Conservation (phyloP, 1,284 basidiomycete genomes). For the Ceratobasidium sp. region DNA sequence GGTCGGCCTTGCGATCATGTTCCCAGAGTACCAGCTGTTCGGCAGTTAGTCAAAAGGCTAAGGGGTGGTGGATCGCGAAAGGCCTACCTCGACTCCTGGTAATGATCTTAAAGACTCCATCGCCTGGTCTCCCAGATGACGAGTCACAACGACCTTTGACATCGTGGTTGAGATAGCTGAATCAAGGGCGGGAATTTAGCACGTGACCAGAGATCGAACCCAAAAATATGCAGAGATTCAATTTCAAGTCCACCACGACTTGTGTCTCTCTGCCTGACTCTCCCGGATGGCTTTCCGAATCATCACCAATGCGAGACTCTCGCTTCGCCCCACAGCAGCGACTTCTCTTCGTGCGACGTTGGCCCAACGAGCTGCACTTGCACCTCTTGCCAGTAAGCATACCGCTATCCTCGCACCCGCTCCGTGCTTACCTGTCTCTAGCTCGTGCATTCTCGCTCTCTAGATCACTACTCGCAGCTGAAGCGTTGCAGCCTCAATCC, state of each 20-base stretch:
- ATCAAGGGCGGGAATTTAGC: not conserved
- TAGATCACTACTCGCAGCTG: constrained; percentile 4
- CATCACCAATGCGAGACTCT: constrained; percentile 15
- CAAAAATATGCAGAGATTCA: constrained; percentile 3
- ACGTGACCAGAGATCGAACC: not conserved
- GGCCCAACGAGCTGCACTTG: constrained; percentile 22
- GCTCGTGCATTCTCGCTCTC: constrained; percentile 23
- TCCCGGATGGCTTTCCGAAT: constrained; percentile 34
- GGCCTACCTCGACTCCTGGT: constrained; percentile 46
- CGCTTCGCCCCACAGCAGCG: not conserved
- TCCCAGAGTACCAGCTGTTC: constrained; percentile 75
- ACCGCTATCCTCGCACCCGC: not conserved
- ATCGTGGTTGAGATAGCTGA: not conserved
- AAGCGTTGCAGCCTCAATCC: constrained; percentile 10
- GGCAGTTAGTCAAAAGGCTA: constrained; percentile 41
- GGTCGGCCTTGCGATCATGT: constrained; percentile 69
- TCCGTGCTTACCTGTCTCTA: not conserved
- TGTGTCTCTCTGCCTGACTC: not conserved
- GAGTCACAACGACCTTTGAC: constrained; percentile 52
- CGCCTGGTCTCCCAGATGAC: constrained; percentile 54
- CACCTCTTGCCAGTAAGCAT: not conserved
- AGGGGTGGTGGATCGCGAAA: too few species aligned
- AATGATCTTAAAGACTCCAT: constrained; percentile 1
- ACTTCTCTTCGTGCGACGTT: constrained; percentile 1
- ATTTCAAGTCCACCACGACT: constrained; percentile 7